phyloP scores from a whole-genome alignment of 2,329 filamentous ascomycete species.

The Diaporthe amygdali region DNA sequence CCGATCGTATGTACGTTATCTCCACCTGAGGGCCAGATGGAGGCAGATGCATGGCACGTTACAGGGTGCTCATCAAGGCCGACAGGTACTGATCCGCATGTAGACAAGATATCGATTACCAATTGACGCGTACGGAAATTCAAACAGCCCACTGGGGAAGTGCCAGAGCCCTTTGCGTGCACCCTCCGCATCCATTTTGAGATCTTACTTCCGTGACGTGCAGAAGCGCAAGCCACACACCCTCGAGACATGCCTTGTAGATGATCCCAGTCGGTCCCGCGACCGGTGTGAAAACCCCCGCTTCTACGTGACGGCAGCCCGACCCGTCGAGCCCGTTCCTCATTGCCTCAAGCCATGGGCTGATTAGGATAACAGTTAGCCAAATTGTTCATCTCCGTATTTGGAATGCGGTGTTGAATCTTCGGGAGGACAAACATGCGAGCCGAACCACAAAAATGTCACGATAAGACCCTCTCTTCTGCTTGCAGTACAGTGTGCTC shows the following conservation, averaged over 20 bases:
- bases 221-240: constrained; percentile 1
- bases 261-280: constrained; percentile 4
- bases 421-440: not conserved
- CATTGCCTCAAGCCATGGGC: constrained; percentile 10
- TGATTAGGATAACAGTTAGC: constrained; percentile 16
- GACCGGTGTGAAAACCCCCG: constrained; percentile 12
- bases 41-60: not conserved
- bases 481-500: constrained; percentile 13
- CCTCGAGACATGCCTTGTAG: not conserved
- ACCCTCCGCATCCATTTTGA: not conserved
- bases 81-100: not conserved
- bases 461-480: not conserved
- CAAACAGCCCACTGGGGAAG: not conserved
- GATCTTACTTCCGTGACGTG: constrained; percentile 9
- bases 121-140: not conserved
- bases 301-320: not conserved
- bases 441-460: not conserved
- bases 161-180: not conserved
- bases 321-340: not conserved
- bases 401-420: not conserved
- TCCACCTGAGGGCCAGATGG: not conserved
- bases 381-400: not conserved
- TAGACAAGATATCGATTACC: constrained; percentile 10
- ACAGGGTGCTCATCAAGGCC: not conserved
- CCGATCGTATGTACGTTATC: not conserved